Evolutionary conservation across 2,329 filamentous ascomycete species (phyloP).

Genomic region (Aspergillus pseudonomiae): DNA sequence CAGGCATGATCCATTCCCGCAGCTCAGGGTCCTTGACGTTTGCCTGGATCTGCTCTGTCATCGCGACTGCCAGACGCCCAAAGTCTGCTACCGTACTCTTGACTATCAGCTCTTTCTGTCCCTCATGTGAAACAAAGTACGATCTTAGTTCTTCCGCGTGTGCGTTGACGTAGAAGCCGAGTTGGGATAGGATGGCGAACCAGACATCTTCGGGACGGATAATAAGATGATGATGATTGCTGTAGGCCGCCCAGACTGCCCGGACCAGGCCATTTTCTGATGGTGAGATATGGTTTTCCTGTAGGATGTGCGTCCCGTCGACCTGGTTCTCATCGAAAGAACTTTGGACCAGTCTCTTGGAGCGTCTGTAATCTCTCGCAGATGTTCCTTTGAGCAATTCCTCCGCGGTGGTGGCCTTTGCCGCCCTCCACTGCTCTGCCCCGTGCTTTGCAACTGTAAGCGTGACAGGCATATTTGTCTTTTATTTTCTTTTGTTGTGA

Average conservation of each 20-base stretch:
- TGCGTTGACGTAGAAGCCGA: constrained; percentile 51
- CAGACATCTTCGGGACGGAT: constrained; percentile 59
- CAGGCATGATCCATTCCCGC: constrained; percentile 29
- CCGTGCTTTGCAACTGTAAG: not conserved
- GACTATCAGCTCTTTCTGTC: constrained; percentile 46
- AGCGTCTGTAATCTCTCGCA: not conserved
- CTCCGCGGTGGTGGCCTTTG: not conserved
- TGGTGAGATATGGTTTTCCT: not conserved
- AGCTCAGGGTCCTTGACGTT: constrained; percentile 28
- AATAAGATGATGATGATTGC: constrained; percentile 46
- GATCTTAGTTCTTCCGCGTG: constrained; percentile 50
- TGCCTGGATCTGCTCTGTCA: constrained; percentile 43
- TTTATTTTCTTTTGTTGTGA: not conserved
- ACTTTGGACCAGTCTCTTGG: not conserved
- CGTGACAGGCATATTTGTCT: not conserved
- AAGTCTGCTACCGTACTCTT: constrained; percentile 12
- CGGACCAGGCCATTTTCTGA: not conserved
- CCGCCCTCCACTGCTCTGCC: not conserved
- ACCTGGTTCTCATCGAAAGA: not conserved
- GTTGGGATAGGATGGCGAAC: constrained; percentile 55
- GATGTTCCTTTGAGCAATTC: not conserved
- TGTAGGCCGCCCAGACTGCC: not conserved
- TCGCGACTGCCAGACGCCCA: constrained; percentile 36
- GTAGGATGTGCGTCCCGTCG: not conserved
- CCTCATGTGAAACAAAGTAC: constrained; percentile 49